Conservation (phyloP, 2,329 filamentous ascomycete genomes). For the Colletotrichum theobromicola region DNA sequence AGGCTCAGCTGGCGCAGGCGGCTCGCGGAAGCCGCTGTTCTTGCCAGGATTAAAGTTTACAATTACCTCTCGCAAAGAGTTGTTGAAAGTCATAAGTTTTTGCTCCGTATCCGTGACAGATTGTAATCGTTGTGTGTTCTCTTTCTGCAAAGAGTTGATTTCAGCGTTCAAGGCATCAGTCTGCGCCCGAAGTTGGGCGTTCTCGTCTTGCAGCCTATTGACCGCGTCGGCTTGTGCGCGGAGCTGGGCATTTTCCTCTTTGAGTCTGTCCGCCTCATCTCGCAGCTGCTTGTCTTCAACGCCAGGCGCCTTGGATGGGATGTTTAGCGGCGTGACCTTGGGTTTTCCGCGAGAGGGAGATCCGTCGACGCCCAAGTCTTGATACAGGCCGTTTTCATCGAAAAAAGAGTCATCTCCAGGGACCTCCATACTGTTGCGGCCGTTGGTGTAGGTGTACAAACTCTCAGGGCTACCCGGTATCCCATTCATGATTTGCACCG, state of each 20-base stretch:
- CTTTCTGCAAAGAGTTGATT: constrained; percentile 38
- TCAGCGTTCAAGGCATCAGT: constrained; percentile 38
- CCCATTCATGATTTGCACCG: constrained; percentile 49
- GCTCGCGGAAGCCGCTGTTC: constrained; percentile 49
- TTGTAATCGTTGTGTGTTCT: constrained; percentile 45
- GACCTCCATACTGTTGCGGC: constrained; percentile 62
- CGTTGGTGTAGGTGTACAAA: constrained; percentile 72
- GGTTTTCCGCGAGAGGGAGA: constrained; percentile 33
- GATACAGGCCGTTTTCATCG: constrained; percentile 79
- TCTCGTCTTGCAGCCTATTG: constrained; percentile 34
- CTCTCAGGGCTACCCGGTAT: constrained; percentile 80
- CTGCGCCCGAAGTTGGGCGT: constrained; percentile 33
- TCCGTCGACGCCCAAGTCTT: constrained; percentile 58
- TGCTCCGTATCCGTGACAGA: constrained; percentile 67
- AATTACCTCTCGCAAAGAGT: constrained; percentile 70
- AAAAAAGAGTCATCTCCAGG: constrained; percentile 67
- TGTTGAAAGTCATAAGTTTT: constrained; percentile 72
- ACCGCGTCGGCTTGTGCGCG: constrained; percentile 35
- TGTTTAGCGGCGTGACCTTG: constrained; percentile 55
- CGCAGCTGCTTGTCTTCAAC: constrained; percentile 57
- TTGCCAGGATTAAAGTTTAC: constrained; percentile 64
- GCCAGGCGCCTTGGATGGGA: constrained; percentile 62
- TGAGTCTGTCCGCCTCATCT: constrained; percentile 52
- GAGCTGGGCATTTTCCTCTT: constrained; percentile 50
- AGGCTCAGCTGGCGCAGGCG: constrained; percentile 33